phyloP scores from a whole-genome alignment of 1,284 basidiomycete genomes.

The Fomitiporia mediterranea region DNA sequence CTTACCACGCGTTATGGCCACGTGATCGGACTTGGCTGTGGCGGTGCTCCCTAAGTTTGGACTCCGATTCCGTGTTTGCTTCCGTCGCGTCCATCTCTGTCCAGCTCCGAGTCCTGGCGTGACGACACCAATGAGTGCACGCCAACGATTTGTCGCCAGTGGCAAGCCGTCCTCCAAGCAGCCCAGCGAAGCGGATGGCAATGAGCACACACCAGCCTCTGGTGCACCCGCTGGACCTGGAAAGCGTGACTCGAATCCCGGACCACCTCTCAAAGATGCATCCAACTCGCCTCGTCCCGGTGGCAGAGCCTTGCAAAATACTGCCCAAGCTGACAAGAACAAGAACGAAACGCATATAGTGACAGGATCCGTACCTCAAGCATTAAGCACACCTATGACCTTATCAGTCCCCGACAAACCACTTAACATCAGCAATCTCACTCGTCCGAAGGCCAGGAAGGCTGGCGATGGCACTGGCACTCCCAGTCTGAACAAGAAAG shows the following conservation, averaged over 20 bases:
- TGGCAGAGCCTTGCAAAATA: background rate
- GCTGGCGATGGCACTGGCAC: background rate
- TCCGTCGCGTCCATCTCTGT: background rate
- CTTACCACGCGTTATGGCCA: conserved; percentile 3
- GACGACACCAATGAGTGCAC: conserved; percentile 15
- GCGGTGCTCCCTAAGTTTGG: background rate
- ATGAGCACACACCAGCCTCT: background rate
- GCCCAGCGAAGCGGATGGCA: background rate
- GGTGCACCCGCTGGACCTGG: background rate
- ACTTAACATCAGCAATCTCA: conserved; percentile 12
- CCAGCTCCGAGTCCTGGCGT: too few relatives aligned
- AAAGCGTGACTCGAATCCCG: background rate
- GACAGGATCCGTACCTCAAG: background rate
- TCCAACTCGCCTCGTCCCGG: conserved; percentile 17
- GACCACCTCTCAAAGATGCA: conserved; percentile 10
- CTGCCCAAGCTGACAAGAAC: background rate
- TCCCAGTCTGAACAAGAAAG: conserved; percentile 8
- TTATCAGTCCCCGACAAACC: conserved; percentile 13
- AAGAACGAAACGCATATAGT: background rate
- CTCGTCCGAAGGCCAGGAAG: conserved; percentile 8
- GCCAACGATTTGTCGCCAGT: conserved; percentile 6
- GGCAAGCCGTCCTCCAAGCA: background rate
- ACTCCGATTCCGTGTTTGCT: background rate
- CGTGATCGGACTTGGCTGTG: background rate
- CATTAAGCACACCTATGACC: background rate